Base-by-base conservation (phyloP, 1,139 yeast genomes). In the Nakaseomyces kungkrabaensis region DNA sequence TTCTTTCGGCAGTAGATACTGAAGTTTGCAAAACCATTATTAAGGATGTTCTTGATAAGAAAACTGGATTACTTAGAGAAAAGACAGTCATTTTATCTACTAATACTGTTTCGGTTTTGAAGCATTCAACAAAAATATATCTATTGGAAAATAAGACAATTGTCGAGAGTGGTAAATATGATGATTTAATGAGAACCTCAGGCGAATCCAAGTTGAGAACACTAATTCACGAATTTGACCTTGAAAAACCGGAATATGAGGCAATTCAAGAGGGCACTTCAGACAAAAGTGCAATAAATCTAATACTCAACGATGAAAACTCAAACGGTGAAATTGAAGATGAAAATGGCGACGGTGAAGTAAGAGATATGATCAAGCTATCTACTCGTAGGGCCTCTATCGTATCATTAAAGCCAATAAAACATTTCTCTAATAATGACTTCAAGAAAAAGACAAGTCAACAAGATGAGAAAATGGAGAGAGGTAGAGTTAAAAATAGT, bases 1-100 rank as follows among this genome's bases (percentile, higher is more conserved):
- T 85, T 4, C 73, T 88, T 52, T 80, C 89, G 61, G 92, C 96
- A 17, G 92, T 88, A 31, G 94, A 88, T 70, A 84, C 90, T 45
- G 89, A 87, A 68, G 95, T 87, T 51, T 85, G 90, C 17, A 78
- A 75, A 54, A 85, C 79, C 54, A 74, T 88, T 53, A 76, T 79
- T 48, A 72, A 73, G 37, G 67, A 76, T 47, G 85, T 83, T 13
- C 66, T 84, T 49, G 81, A 87, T 24, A 74, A 78, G 32, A 64
- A 73, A 27, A 53, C 51, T 5, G 96, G 96, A 43, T 66, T 88
- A 47, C 71, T 88, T 52, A 73, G 76, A 41, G 66, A 81, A n/a
- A 87, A 86, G 65, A 82, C 95, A 48, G 77, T 81, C 54, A 71
- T 89, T 40, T 73, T 89, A 59, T 85, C 95, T 1, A 89, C 97